phyloP scores from a whole-genome alignment of 2,329 filamentous ascomycete species.

The Clathrospora elynae region DNA sequence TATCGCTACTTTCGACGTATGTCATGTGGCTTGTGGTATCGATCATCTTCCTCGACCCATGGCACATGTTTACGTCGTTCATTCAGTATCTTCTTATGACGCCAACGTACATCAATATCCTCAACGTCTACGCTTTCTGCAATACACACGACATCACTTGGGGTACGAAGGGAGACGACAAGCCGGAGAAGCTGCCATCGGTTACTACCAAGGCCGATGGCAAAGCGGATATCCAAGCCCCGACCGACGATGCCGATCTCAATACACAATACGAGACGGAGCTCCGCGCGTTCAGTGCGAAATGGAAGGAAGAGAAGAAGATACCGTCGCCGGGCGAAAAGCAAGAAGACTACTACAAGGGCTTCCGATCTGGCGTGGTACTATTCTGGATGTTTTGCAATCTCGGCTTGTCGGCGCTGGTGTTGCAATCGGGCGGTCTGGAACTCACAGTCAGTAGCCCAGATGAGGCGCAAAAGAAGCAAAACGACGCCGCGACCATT shows the following conservation, averaged over 20 bases:
- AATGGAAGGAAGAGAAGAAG: conserved; percentile 74
- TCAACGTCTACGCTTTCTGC: conserved; percentile 99
- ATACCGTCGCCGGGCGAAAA: conserved; percentile 68
- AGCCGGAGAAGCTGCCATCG: conserved; percentile 84
- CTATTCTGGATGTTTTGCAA: conserved; percentile 97
- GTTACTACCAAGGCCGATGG: conserved; percentile 91
- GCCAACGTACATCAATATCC: conserved; percentile 95
- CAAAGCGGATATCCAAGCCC: conserved; percentile 86
- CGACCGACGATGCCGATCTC: conserved; percentile 89
- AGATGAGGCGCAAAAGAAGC: conserved; percentile 52
- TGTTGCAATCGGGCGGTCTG: conserved; percentile 83
- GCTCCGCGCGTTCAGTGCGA: conserved; percentile 72
- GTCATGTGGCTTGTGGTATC: conserved; percentile 91
- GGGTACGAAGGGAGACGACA: conserved; percentile 98
- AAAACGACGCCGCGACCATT: conserved; percentile 68
- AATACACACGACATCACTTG: conserved; percentile 98
- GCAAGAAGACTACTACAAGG: conserved; percentile 98
- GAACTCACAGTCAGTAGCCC: conserved; percentile 55
- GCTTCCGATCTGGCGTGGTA: conserved; percentile 89
- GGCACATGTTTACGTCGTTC: conserved; percentile 98
- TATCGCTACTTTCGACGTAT: conserved; percentile 90
- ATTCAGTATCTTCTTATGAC: conserved; percentile 93
- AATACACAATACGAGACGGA: conserved; percentile 95
- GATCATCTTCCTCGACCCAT: conserved; percentile 94
- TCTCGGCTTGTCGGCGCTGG: conserved; percentile 82